These are phyloP conservation scores for Friedmanniomyces simplex DNA, from an alignment of 495 filamentous ascomycete genomes.

Conservation along the genomic window DNA sequence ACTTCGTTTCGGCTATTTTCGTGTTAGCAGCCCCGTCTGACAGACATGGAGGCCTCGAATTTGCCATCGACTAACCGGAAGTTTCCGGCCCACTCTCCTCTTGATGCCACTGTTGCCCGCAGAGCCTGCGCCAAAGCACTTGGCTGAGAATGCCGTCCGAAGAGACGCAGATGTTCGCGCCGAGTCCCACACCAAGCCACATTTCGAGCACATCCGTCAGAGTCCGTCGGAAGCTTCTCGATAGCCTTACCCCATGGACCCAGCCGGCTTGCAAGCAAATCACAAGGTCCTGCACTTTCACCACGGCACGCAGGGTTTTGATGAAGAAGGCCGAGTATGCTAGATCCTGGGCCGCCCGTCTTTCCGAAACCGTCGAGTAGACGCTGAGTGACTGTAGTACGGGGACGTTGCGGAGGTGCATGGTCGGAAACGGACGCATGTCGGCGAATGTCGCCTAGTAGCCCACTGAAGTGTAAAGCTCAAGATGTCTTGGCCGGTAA, in stretches of 20 bases:
- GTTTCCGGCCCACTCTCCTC: background rate
- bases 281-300: background rate
- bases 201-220: background rate
- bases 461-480: background rate
- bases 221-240: background rate
- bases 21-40: no score
- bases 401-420: background rate
- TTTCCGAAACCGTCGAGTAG: background rate
- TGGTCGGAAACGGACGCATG: no score
- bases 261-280: background rate
- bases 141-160: background rate
- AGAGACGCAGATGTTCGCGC: background rate
- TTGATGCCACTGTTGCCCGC: background rate
- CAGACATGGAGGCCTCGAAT: background rate
- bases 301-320: background rate
- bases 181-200: background rate
- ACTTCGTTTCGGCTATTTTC: background rate
- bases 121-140: background rate
- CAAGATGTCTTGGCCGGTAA: background rate
- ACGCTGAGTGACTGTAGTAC: background rate
- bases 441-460: no score
- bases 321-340: background rate
- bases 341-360: background rate
- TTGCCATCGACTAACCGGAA: background rate
- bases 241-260: background rate